Evolutionary conservation across 2,329 filamentous ascomycete genomes (phyloP), one percentile per base, ranked within the genome.

Genomic region (Fusarium pseudoanthophilum): DNA sequence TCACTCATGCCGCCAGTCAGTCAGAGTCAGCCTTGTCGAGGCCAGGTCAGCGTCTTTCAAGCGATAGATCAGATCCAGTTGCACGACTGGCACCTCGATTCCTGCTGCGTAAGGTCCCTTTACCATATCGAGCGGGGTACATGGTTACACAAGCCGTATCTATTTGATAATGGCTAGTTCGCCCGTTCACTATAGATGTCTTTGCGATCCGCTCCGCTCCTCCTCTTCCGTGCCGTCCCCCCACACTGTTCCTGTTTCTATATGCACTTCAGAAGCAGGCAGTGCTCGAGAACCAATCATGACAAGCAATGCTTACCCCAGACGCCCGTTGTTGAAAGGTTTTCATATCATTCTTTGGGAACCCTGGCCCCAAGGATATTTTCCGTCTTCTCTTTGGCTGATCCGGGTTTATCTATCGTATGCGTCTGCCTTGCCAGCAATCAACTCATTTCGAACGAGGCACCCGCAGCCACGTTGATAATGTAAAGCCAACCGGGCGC

Each of bases 251-350:
- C 70, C 70, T 72, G 49, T 62, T 36, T 45, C 48, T 46, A 37
- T 51, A 42, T 72, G 20, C 56, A 67, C 28, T 58, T 71, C 34
- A 58, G 39, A 16, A 62, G 66, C 65, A 74, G 56, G 67, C 59
- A 64, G 46, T 48, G 55, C 34, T 43, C 28, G 39, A 61, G n/a
- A 43, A 61, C 71, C 71, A 73, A 73, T 72, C 71, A 74, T 49
- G 36, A n/a, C 28, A 51, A 30, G 20, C 45, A 56, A 64, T 64
- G 58, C 67, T 72, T 74, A 74, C 63, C 43, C 59, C 63, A 72
- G 56, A 74, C 71, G 71, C 71, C 71, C 71, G 71, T 72, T 24
- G 24, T 24, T 56, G 59, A 64, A 73, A 62, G 26, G 45, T 75
- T 65, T 75, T 73, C 66, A 60, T 30, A 24, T 71, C 72, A 71